Evolutionary conservation across 2,329 filamentous ascomycete species (phyloP).

Genomic region (Monosporascus sp.): DNA sequence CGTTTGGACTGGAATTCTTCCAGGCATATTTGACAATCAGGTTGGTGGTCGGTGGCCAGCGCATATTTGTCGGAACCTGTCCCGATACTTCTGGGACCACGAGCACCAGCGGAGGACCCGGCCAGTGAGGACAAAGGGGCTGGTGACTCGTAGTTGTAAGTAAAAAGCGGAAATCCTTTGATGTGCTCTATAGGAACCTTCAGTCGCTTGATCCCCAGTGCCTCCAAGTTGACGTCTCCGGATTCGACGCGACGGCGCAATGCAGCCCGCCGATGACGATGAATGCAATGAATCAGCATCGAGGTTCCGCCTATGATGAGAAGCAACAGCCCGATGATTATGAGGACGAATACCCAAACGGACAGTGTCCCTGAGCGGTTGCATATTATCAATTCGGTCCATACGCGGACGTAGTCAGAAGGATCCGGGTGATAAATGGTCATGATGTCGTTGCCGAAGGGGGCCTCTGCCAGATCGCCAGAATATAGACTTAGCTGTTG

Average conservation of each 20-base stretch:
- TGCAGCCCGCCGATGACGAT: slow-evolving; percentile 61
- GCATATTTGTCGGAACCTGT: slow-evolving; percentile 24
- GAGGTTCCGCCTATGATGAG: slow-evolving; percentile 63
- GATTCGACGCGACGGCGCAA: slow-evolving; percentile 65
- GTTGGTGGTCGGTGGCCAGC: slow-evolving; percentile 60
- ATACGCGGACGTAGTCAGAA: slow-evolving; percentile 56
- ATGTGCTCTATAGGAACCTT: slow-evolving; percentile 70
- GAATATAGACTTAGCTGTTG: slow-evolving; percentile 69
- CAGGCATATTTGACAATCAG: slow-evolving; percentile 84
- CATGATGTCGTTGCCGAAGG: slow-evolving; percentile 51
- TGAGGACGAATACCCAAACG: slow-evolving; percentile 74
- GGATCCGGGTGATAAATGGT: slow-evolving; percentile 49
- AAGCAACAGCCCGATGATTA: slow-evolving; percentile 67
- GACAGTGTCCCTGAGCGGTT: slow-evolving; percentile 53
- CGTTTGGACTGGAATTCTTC: slow-evolving; percentile 67
- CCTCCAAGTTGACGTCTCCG: slow-evolving; percentile 82
- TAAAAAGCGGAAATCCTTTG: slow-evolving; percentile 70
- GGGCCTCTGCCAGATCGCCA: slow-evolving; percentile 61
- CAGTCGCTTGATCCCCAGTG: slow-evolving; percentile 75
- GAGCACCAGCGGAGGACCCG: not conserved
- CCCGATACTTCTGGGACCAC: slow-evolving; percentile 10
- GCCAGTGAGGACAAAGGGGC: slow-evolving; percentile 1
- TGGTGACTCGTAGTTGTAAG: slow-evolving; percentile 58
- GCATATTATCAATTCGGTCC: slow-evolving; percentile 46
- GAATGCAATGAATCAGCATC: slow-evolving; percentile 69